Evolutionary conservation across 75 land plant species (phyloP), one percentile per base, ranked within the genome.

Genomic region (Pseudotsuga menziesii): DNA sequence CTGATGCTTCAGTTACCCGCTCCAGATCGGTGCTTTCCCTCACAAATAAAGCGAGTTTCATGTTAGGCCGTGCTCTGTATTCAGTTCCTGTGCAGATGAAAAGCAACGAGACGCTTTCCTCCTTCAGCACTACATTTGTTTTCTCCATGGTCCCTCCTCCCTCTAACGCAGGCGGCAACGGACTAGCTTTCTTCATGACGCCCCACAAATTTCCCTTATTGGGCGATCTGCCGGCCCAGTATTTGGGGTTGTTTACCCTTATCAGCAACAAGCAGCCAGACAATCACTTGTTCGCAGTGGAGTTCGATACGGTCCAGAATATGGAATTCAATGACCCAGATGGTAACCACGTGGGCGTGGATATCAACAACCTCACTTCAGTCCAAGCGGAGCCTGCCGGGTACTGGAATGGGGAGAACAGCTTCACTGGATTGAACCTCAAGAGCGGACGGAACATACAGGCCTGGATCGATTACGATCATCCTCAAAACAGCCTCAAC

Each of bases 271-370:
- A 73, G n/a, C 52, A 62, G 64, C 44, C 5, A 7, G 16, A 3
- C 58, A 80, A 77, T 55, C 78, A 63, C n/a, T 16, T 80, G 54
- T n/a, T 77, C 7, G 82, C 82, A 19, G 72, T 78, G 14, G 82
- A 80, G 56, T 76, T 80, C 48, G 82, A 80, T 57, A 60, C 71
- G 8, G 1, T 56, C 44, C 4, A 13, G 61, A 35, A 80, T 39
- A 14, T 7, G n/a, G 80, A 77, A 52, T 64, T 80, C 72, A 20
- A 61, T 13, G 82, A 77, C 71, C 61, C 48, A n/a, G 27, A 77
- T 61, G 56, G 26, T 26, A 76, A 64, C n/a, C 79, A 80, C 41
- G 59, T 76, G 11, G 79, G 82, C 32, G 26, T 80, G 12, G 73
- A 67, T 29, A 76, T 76, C 79, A 80, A 80, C 27, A 20, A 4